These are phyloP conservation scores for Solanum piurae DNA, from an alignment of 257 asterid species.

Conservation along the genomic window DNA sequence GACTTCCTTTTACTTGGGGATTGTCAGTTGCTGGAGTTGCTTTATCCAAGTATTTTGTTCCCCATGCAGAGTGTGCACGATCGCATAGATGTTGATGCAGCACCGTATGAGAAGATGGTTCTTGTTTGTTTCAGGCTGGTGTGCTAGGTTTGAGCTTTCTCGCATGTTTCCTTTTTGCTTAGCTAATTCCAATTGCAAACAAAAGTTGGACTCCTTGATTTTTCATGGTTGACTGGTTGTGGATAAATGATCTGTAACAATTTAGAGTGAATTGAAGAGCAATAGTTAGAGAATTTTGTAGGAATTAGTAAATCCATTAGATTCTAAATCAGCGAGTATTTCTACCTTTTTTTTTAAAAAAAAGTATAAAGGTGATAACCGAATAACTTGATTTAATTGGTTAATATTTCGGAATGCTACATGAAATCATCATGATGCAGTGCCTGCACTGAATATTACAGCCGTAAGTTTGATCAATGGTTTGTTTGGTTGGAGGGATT, in stretches of 20 bases:
- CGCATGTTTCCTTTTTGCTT: background rate
- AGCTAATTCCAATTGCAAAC: background rate
- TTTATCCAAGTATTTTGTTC: constrained; percentile 1
- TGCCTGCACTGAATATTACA: background rate
- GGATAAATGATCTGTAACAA: background rate
- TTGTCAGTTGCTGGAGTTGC: constrained; percentile 8
- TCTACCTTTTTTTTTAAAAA: background rate
- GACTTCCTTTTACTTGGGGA: constrained; percentile 1
- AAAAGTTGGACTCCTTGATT: background rate
- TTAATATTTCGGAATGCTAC: background rate
- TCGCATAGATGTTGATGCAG: background rate
- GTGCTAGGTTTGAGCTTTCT: background rate
- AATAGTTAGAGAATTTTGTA: background rate
- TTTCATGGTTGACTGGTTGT: background rate
- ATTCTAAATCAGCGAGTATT: background rate
- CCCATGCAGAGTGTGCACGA: background rate
- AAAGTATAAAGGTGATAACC: background rate
- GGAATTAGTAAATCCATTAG: background rate
- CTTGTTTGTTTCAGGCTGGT: background rate
- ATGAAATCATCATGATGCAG: background rate
- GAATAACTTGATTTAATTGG: background rate
- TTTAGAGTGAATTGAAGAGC: background rate
- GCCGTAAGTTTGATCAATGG: background rate
- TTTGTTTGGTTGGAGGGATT: background rate
- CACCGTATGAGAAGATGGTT: background rate